Base-by-base conservation (phyloP, 225 moss, liverwort and hornwort species). In the Polytrichum formosum region DNA sequence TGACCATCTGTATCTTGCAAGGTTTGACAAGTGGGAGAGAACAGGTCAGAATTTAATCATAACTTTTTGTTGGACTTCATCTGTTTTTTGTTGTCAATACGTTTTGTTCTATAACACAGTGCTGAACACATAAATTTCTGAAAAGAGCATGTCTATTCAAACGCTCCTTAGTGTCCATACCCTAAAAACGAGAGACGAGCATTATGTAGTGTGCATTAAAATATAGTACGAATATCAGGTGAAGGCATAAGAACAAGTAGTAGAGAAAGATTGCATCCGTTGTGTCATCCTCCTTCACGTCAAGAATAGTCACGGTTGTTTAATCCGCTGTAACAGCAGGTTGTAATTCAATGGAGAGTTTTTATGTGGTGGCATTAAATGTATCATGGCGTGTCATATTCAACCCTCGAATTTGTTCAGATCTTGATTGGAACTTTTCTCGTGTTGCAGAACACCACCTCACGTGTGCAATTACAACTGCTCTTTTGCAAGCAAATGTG, bases 11-110 rank as follows among this genome's bases (percentile, higher is more conserved):
- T 94, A 87, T 83, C 91, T 78, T 78, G 94, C 88, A 22, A 84
- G 64, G 55, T 98, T 82, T 60, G 88, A 98, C 78, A 94, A 90
- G 65, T 94, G 94, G 98, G 80, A 88, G 63, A 90, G 79, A 81
- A 81, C 83, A 85, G 85, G 91, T 88, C 16, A 46, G 46, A 16
- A 16, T 13, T 46, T 46, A 46, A 46, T 46, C 46, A 46, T 0
- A 0, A 46, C 46, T 46, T 46, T 46, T 35, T 46, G 13, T 16
- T 46, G 16, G 13, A 16, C 46, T 46, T 16, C 46, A 46, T 46
- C 46, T 46, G 46, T 46, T 13, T 13, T 46, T 35, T 9, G 8
- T 35, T 13, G 13, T 46, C 13, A 46, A 46, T 46, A 16, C 16
- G 9, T 35, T 9, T 35, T 2, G 35, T 35, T 9, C 46, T 3